Evolutionary conservation across 805 yeast genomes (phyloP).

Genomic region (Wickerhamiella australiensis): DNA sequence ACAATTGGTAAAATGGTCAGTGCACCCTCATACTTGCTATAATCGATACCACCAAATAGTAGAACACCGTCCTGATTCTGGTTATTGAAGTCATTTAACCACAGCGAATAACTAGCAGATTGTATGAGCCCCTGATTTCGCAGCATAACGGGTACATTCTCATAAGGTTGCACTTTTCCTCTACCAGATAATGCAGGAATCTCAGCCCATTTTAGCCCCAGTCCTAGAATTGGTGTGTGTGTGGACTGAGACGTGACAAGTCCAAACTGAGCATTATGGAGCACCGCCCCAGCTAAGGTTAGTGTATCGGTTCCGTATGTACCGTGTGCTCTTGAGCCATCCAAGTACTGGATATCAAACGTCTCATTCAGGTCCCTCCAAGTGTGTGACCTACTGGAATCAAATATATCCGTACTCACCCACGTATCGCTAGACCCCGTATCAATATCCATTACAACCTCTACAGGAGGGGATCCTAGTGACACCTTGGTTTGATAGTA

Average conservation of each 20-base stretch:
- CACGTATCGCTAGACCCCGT: conserved; percentile 69
- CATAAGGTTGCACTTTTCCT: background rate
- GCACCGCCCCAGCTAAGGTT: conserved; percentile 36
- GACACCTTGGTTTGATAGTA: background rate
- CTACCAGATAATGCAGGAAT: background rate
- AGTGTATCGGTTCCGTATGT: conserved; percentile 53
- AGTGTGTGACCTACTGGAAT: background rate
- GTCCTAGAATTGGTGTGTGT: conserved; percentile 58
- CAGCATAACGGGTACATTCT: conserved; percentile 48
- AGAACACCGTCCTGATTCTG: conserved; percentile 28
- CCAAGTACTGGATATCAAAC: conserved; percentile 34
- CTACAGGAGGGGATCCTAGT: background rate
- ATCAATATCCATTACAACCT: conserved; percentile 33
- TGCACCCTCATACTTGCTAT: conserved; percentile 29
- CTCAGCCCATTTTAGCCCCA: conserved; percentile 55
- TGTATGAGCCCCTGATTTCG: conserved; percentile 35
- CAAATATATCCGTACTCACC: conserved; percentile 21
- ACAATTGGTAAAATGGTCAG: conserved; percentile 24
- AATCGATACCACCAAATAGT: conserved; percentile 32
- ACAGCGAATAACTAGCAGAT: conserved; percentile 36
- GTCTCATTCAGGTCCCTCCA: background rate
- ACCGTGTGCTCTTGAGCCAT: conserved; percentile 37
- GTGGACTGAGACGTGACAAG: conserved; percentile 53
- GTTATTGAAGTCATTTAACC: conserved; percentile 28
- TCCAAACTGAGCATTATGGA: conserved; percentile 50